phyloP scores from a whole-genome alignment of 257 asterid species.

The Ophiorrhiza pumila region DNA sequence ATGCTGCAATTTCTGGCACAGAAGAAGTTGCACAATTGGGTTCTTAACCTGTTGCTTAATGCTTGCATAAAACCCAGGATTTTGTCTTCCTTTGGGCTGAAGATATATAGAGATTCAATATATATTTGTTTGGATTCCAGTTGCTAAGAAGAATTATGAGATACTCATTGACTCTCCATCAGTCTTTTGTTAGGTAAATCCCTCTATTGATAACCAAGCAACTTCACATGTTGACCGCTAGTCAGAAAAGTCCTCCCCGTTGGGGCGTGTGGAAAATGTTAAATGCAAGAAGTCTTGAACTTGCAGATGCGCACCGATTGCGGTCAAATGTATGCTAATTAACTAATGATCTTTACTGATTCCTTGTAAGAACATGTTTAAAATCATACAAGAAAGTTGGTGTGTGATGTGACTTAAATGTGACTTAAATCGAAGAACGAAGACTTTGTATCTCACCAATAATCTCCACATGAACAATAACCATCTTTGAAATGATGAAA shows the following conservation, averaged over 20 bases:
- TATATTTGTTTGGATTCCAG: not conserved
- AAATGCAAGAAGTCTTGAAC: no score
- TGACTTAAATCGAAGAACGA: no score
- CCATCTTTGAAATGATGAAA: constrained; percentile 82
- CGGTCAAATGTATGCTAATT: not conserved
- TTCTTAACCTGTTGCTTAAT: not conserved
- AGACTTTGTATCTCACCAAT: no score
- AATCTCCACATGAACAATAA: constrained; percentile 77
- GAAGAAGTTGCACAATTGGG: not conserved
- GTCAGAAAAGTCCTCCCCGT: not conserved
- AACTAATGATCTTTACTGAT: not conserved
- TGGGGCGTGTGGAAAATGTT: no score
- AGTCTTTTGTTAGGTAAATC: not conserved
- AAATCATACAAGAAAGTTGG: not conserved
- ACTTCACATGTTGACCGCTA: not conserved
- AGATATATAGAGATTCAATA: not conserved
- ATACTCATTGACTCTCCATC: not conserved
- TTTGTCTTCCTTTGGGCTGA: not conserved
- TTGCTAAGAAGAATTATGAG: not conserved
- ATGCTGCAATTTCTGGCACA: not conserved
- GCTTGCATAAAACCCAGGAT: not conserved
- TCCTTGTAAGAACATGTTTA: not conserved
- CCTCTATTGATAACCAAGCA: not conserved
- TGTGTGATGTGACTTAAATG: no score
- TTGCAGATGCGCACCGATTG: no score